phyloP scores from a whole-genome alignment of 2,329 filamentous ascomycete genomes.

The Hypocreales sp. region DNA sequence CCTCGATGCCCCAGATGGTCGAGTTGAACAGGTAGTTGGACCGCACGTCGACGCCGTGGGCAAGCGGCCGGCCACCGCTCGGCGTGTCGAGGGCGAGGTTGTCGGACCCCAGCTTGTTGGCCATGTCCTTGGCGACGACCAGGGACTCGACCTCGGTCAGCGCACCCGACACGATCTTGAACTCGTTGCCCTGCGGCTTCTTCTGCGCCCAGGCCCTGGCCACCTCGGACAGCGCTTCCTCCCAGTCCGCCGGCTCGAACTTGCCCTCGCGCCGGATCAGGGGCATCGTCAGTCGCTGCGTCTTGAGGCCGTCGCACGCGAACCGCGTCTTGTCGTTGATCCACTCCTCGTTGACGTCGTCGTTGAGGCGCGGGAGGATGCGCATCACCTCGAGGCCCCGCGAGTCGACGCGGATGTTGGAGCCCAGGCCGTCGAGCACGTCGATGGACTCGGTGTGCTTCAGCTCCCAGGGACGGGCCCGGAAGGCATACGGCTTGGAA shows the following conservation, averaged over 20 bases:
- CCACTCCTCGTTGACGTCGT: slow-evolving; percentile 99
- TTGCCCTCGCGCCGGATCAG: slow-evolving; percentile 77
- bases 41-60: slow-evolving; percentile 85
- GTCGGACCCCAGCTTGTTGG: slow-evolving; percentile 91
- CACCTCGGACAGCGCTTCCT: slow-evolving; percentile 85
- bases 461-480: slow-evolving; percentile 90
- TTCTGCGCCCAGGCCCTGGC: slow-evolving; percentile 64
- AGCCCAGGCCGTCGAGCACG: slow-evolving; percentile 82
- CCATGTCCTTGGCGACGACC: slow-evolving; percentile 92
- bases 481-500: slow-evolving; percentile 96
- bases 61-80: slow-evolving; percentile 64
- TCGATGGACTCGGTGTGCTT: slow-evolving; percentile 94
- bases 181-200: slow-evolving; percentile 77
- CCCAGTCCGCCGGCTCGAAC: slow-evolving; percentile 88
- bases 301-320: slow-evolving; percentile 91
- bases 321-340: slow-evolving; percentile 98
- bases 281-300: slow-evolving; percentile 85
- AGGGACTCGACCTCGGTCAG: slow-evolving; percentile 85
- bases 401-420: slow-evolving; percentile 86
- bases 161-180: slow-evolving; percentile 87
- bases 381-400: slow-evolving; percentile 94
- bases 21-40: slow-evolving; percentile 97
- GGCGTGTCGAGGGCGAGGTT: slow-evolving; percentile 90
- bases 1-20: slow-evolving; percentile 82
- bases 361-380: slow-evolving; percentile 80